Evolutionary conservation across 2,329 filamentous ascomycete species (phyloP), one percentile per base, ranked within the genome.

Genomic region (Cladosporium velox): DNA sequence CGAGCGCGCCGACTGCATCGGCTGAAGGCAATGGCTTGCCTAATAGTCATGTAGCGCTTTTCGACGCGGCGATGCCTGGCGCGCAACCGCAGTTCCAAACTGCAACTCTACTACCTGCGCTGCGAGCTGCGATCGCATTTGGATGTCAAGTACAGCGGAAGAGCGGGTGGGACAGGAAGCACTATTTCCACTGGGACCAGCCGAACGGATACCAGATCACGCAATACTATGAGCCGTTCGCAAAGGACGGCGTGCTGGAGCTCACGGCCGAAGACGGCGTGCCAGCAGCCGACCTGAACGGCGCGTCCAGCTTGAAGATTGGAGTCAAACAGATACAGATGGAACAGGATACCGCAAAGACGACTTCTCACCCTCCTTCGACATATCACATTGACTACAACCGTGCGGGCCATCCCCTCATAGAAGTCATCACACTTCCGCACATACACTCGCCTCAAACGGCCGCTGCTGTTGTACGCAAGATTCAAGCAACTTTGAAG

Each of bases 121-220:
- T 99, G 18, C 88, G 95, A 67, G 94, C 94, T 21, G 94, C 95
- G 0, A 81, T 97, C 59, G 92, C 93, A 0, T 83, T 99, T 54
- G 87, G 90, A 66, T 98, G 95, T 78, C 81, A 88, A 1, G 85
- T 98, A 62, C 90, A 96, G 75, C 82, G 80, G 1, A 84, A 87
- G 71, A 97, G 93, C 77, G 87, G 87, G 64, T 99, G 97, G 80
- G 95, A 99, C 78, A 86, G 95, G 69, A 99, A 99, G 78, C 95
- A 99, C 79, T 99, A 99, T 79, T 98, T 99, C 79, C 97, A 97
- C 82, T 96, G 95, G 87, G 95, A 99, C 78, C 95, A 99, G 78
- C 95, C 95, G 0, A 87, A 92, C 0, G 95, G 95, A 0, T 99
- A 99, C 78, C 95, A 99, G 78, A 96, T 99, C 69, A 99, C 95